Conservation (phyloP, 2,329 filamentous ascomycete species). For the Neonectria sp. region DNA sequence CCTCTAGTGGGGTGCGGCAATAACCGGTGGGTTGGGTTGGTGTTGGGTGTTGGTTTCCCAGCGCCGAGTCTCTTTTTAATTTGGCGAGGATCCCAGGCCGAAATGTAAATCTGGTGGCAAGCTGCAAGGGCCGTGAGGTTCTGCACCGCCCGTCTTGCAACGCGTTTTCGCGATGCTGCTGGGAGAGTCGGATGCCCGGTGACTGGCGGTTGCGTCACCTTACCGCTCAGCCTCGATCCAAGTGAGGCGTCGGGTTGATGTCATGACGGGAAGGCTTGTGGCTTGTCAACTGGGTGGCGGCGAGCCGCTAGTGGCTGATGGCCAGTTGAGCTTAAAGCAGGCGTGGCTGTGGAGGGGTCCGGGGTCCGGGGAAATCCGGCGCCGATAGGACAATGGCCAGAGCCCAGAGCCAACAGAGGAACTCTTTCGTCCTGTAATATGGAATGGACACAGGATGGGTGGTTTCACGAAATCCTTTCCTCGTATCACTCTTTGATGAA, state of each 20-base stretch:
- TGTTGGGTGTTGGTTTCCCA: conserved; percentile 26
- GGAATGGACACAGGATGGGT: background rate
- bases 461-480: background rate
- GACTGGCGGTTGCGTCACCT: conserved; percentile 30
- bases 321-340: background rate
- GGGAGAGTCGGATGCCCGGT: conserved; percentile 23
- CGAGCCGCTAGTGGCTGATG: conserved; percentile 22
- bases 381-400: background rate
- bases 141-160: conserved; percentile 28
- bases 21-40: conserved; percentile 24
- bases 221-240: conserved; percentile 43
- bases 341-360: background rate
- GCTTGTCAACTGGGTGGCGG: conserved; percentile 5
- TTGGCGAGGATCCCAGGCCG: conserved; percentile 17
- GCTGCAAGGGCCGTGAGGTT: conserved; percentile 12
- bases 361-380: background rate
- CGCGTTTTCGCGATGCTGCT: conserved; percentile 26
- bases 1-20: conserved; percentile 28
- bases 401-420: background rate
- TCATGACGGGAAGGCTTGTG: conserved; percentile 28
- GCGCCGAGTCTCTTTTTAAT: conserved; percentile 17
- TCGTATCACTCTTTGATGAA: background rate
- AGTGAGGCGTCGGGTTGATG: conserved; percentile 29
- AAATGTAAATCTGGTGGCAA: conserved; percentile 14
- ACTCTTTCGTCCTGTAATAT: background rate